These are phyloP conservation scores for Triticum dicoccoides DNA, from an alignment of 176 grass and related monocot species.

Conservation along the genomic window DNA sequence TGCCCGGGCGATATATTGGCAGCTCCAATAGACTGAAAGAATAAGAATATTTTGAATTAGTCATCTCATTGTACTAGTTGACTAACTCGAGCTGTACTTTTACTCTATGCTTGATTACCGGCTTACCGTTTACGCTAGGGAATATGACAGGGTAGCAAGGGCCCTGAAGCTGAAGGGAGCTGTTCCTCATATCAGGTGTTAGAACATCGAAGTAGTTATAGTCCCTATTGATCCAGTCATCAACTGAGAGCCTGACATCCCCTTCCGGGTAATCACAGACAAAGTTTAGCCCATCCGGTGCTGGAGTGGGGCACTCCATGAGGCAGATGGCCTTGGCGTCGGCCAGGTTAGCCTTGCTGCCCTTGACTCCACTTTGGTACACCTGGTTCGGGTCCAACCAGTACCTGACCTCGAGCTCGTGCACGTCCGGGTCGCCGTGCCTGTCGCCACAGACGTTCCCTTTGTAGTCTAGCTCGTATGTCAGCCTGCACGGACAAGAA, in stretches of 20 bases:
- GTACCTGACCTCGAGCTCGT: slow-evolving; percentile 77
- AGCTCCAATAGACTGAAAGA: slow-evolving; percentile 85
- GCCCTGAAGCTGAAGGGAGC: slow-evolving; percentile 88
- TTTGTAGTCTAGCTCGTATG: slow-evolving; percentile 91
- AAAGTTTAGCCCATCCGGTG: slow-evolving; percentile 71
- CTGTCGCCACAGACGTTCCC: slow-evolving; percentile 84
- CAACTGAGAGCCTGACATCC: slow-evolving; percentile 69
- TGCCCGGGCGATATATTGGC: slow-evolving; percentile 87
- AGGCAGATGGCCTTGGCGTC: slow-evolving; percentile 89
- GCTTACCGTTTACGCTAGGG: slow-evolving; percentile 83
- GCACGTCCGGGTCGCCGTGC: slow-evolving; percentile 62
- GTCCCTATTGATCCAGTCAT: slow-evolving; percentile 97
- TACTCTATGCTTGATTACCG: neutral
- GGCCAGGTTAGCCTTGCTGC: slow-evolving; percentile 60
- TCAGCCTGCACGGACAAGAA: slow-evolving; percentile 51
- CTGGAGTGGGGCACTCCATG: slow-evolving; percentile 88
- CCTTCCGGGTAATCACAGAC: slow-evolving; percentile 96
- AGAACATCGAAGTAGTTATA: slow-evolving; percentile 98
- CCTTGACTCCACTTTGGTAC: slow-evolving; percentile 83
- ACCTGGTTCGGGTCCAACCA: slow-evolving; percentile 96
- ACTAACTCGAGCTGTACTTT: neutral
- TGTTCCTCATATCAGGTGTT: slow-evolving; percentile 89
- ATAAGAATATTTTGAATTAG: slow-evolving; percentile 1
- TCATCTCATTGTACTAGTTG: neutral
- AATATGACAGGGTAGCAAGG: slow-evolving; percentile 98